Conservation (phyloP, 2,329 filamentous ascomycete species). For the Fusarium heterosporum region DNA sequence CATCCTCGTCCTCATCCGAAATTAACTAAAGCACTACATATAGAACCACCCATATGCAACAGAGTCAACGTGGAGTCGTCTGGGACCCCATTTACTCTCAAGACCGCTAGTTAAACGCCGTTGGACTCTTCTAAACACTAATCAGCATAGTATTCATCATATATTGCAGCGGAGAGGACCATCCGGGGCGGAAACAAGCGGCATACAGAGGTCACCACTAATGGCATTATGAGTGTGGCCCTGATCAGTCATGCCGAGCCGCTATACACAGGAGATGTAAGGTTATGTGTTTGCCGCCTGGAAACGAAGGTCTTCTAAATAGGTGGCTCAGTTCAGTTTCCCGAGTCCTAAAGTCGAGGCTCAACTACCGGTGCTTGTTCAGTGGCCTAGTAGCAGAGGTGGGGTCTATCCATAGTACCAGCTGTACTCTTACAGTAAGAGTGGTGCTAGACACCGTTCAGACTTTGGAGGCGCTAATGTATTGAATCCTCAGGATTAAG, state of each 20-base stretch:
- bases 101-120: background rate
- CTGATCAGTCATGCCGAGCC: background rate
- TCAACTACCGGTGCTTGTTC: slow-evolving; percentile 7
- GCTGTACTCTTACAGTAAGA: slow-evolving; percentile 5
- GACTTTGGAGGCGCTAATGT: slow-evolving; percentile 2
- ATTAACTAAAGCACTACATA: slow-evolving; percentile 3
- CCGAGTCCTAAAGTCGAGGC: slow-evolving; percentile 9
- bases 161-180: background rate
- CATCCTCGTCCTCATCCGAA: slow-evolving; percentile 2
- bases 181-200: background rate
- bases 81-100: background rate
- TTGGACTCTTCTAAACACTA: background rate
- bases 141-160: background rate
- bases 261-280: background rate
- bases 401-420: slow-evolving; percentile 8
- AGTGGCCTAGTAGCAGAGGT: background rate
- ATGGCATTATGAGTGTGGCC: background rate
- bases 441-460: background rate
- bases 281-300: background rate
- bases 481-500: background rate
- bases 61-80: background rate
- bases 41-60: slow-evolving; percentile 3
- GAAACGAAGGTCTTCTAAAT: background rate
- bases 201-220: background rate
- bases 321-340: background rate